These are phyloP conservation scores for Phaseolus lunatus DNA, from an alignment of 306 rosid species.

Conservation along the genomic window DNA sequence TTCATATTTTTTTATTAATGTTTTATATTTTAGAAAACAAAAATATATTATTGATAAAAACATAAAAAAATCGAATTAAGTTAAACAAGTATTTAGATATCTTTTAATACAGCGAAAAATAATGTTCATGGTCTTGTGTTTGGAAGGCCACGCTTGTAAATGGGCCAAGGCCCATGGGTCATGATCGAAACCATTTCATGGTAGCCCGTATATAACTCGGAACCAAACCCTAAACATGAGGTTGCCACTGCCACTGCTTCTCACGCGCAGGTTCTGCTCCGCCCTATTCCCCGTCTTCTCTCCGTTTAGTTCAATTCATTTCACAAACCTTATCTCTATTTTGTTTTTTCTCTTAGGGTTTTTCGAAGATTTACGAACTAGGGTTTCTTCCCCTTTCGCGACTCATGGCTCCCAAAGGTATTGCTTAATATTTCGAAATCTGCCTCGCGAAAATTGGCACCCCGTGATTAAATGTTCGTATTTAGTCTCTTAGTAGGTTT, in stretches of 20 bases:
- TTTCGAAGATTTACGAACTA: conserved; percentile 29
- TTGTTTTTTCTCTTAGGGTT: conserved; percentile 28
- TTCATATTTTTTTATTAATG: too few species aligned
- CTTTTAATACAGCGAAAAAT: neutral
- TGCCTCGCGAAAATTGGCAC: neutral
- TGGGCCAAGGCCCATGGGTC: conserved; percentile 18
- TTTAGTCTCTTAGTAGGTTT: neutral
- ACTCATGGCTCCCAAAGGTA: conserved; percentile 81
- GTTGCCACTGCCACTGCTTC: conserved; percentile 6
- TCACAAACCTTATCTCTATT: neutral
- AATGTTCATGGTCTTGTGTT: neutral
- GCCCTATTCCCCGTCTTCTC: neutral
- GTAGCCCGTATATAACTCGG: neutral
- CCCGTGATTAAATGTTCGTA: neutral
- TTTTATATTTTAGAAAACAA: neutral
- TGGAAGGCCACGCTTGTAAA: neutral
- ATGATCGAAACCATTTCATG: neutral
- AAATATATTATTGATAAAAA: neutral
- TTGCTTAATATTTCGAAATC: neutral
- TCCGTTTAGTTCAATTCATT: neutral
- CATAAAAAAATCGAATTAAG: neutral
- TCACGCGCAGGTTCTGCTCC: conserved; percentile 30
- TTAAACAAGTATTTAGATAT: neutral
- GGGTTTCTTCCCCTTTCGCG: conserved; percentile 34
- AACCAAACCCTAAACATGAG: conserved; percentile 45